phyloP scores from a whole-genome alignment of 2,329 filamentous ascomycete species.

The Fonsecaea multimorphosa region DNA sequence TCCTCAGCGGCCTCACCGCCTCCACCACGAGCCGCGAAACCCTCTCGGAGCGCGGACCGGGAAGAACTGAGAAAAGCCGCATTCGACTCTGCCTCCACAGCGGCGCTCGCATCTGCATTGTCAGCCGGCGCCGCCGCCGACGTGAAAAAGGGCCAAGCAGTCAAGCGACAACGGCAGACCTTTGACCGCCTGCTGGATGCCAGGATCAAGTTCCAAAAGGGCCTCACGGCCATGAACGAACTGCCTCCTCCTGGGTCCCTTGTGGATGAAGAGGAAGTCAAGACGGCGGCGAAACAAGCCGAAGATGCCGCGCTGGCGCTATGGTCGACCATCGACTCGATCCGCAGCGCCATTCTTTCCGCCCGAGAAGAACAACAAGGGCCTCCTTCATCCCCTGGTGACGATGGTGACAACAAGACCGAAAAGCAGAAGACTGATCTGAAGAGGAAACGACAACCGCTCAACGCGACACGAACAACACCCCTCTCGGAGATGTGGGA shows the following conservation, averaged over 20 bases:
- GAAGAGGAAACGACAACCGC: constrained; percentile 60
- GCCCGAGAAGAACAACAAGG: constrained; percentile 36
- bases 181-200: constrained; percentile 90
- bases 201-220: constrained; percentile 91
- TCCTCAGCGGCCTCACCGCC: constrained; percentile 39
- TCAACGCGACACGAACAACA: constrained; percentile 58
- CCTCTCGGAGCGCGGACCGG: constrained; percentile 47
- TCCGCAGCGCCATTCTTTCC: constrained; percentile 49
- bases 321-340: constrained; percentile 70
- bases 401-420: constrained; percentile 45
- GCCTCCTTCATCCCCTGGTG: too few relatives aligned
- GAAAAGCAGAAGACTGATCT: constrained; percentile 40
- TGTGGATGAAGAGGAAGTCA: constrained; percentile 43
- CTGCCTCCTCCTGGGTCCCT: constrained; percentile 57
- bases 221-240: constrained; percentile 80
- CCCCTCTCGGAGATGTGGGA: constrained; percentile 73
- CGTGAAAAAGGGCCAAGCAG: constrained; percentile 81
- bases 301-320: constrained; percentile 85
- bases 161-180: constrained; percentile 81
- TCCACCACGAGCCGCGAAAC: constrained; percentile 4
- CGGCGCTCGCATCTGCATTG: constrained; percentile 66
- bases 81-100: constrained; percentile 70
- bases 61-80: constrained; percentile 67
- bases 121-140: constrained; percentile 75
- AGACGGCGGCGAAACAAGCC: constrained; percentile 71